These are phyloP conservation scores for Cyathus striatus DNA, from an alignment of 768 basidiomycete species.

Conservation along the genomic window DNA sequence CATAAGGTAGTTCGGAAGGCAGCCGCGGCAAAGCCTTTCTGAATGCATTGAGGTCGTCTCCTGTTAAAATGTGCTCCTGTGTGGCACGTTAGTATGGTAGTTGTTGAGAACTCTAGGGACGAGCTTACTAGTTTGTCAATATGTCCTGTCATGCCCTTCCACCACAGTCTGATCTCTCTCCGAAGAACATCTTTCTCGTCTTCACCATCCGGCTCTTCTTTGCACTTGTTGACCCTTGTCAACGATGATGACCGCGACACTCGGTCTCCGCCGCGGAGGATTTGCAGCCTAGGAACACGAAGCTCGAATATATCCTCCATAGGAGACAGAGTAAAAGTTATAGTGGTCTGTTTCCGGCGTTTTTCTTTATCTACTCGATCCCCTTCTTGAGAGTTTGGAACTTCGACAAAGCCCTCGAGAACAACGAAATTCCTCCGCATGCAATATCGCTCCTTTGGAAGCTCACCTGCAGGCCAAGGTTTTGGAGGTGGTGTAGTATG, in stretches of 20 bases:
- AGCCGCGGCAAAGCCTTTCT: slow-evolving; percentile 55
- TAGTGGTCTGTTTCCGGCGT: slow-evolving; percentile 11
- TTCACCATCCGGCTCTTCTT: slow-evolving; percentile 15
- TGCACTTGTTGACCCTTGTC: not conserved
- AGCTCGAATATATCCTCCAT: slow-evolving; percentile 60
- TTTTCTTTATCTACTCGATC: too few species aligned
- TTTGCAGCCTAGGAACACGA: slow-evolving; percentile 55
- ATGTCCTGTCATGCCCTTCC: slow-evolving; percentile 57
- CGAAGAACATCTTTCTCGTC: slow-evolving; percentile 46
- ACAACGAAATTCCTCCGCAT: slow-evolving; percentile 36
- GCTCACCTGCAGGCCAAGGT: slow-evolving; percentile 13
- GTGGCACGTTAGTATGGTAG: not conserved
- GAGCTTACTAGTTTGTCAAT: slow-evolving; percentile 53
- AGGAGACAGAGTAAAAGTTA: slow-evolving; percentile 41
- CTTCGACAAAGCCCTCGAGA: too few species aligned
- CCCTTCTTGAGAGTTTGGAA: too few species aligned
- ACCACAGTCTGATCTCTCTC: slow-evolving; percentile 61
- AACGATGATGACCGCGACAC: not conserved
- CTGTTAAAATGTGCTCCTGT: slow-evolving; percentile 39
- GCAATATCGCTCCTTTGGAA: slow-evolving; percentile 28
- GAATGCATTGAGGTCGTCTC: slow-evolving; percentile 16
- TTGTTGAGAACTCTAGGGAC: not conserved
- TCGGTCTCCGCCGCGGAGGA: slow-evolving; percentile 26
- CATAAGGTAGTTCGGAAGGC: slow-evolving; percentile 47
- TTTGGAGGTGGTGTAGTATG: slow-evolving; percentile 33